These are phyloP conservation scores for Pichia kluyveri DNA, from an alignment of 805 yeast genomes.

Conservation along the genomic window DNA sequence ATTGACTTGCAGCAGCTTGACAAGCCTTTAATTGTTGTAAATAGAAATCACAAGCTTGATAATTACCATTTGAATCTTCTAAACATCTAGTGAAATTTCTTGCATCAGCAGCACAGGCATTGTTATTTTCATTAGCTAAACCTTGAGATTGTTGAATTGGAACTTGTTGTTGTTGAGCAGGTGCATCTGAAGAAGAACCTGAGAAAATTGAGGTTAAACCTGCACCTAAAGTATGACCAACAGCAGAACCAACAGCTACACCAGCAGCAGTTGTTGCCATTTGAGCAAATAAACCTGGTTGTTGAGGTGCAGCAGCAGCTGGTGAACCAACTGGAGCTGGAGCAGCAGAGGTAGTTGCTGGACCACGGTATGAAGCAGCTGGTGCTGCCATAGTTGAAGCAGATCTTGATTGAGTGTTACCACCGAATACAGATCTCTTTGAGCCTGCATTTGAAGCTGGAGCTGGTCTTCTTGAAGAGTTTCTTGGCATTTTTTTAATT, in stretches of 20 bases:
- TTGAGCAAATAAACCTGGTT: slow-evolving; percentile 89
- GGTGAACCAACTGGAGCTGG: slow-evolving; percentile 30
- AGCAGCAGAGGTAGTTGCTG: slow-evolving; percentile 20
- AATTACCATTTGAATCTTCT: slow-evolving; percentile 88
- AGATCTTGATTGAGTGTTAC: slow-evolving; percentile 44
- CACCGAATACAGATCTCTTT: slow-evolving; percentile 15
- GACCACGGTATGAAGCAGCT: slow-evolving; percentile 30
- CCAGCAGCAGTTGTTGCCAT: slow-evolving; percentile 99
- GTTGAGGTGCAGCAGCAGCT: slow-evolving; percentile 39
- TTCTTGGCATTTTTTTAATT: slow-evolving; percentile 25
- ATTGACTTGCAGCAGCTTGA: slow-evolving; percentile 84
- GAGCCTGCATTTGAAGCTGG: slow-evolving; percentile 30
- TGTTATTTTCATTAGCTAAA: slow-evolving; percentile 33
- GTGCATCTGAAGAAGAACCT: slow-evolving; percentile 49
- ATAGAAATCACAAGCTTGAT: slow-evolving; percentile 95
- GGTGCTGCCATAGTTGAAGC: slow-evolving; percentile 73
- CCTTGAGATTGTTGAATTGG: slow-evolving; percentile 15
- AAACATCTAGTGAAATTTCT: slow-evolving; percentile 92
- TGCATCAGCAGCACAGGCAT: slow-evolving; percentile 85
- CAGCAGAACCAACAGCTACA: slow-evolving; percentile 97
- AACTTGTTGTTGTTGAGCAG: slow-evolving; percentile 31
- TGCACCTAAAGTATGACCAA: slow-evolving; percentile 95
- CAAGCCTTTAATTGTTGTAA: slow-evolving; percentile 96
- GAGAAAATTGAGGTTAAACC: slow-evolving; percentile 87
- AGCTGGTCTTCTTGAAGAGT: slow-evolving; percentile 32